Conservation (phyloP, 73 alveolate genomes). For the Stentor roeselii region DNA sequence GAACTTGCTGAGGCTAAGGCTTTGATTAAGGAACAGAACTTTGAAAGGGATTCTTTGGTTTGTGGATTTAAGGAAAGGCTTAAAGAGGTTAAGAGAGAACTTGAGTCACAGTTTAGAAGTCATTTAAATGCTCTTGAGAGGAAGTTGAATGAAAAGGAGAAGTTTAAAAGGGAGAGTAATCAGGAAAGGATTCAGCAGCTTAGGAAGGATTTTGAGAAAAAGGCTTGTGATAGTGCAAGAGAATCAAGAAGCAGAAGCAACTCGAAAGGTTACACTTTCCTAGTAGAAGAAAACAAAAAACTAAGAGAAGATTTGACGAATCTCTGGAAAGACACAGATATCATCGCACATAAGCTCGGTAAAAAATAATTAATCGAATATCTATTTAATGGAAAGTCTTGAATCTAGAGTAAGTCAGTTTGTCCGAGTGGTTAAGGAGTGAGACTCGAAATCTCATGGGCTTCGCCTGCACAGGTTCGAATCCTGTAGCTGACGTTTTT, state of each 20-base stretch:
- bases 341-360: not conserved
- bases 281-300: not conserved
- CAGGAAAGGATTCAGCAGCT: not conserved
- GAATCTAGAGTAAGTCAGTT: not conserved
- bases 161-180: not conserved
- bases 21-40: not conserved
- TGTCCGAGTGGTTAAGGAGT: constrained; percentile 31
- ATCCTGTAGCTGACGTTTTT: constrained; percentile 27
- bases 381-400: not conserved
- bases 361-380: no score
- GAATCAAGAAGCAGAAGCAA: not conserved
- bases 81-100: not conserved
- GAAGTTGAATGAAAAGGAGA: not conserved
- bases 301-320: not conserved
- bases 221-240: not conserved
- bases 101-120: not conserved
- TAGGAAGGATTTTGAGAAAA: not conserved
- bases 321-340: constrained; percentile 11
- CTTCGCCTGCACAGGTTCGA: constrained; percentile 33
- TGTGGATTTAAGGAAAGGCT: not conserved
- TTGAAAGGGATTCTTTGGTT: not conserved
- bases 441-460: constrained; percentile 28
- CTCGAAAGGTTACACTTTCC: not conserved
- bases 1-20: not conserved
- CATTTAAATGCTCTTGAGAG: not conserved